Evolutionary conservation across 768 basidiomycete genomes (phyloP), one percentile per base, ranked within the genome.

Genomic region (Pulveroboletus sp.): DNA sequence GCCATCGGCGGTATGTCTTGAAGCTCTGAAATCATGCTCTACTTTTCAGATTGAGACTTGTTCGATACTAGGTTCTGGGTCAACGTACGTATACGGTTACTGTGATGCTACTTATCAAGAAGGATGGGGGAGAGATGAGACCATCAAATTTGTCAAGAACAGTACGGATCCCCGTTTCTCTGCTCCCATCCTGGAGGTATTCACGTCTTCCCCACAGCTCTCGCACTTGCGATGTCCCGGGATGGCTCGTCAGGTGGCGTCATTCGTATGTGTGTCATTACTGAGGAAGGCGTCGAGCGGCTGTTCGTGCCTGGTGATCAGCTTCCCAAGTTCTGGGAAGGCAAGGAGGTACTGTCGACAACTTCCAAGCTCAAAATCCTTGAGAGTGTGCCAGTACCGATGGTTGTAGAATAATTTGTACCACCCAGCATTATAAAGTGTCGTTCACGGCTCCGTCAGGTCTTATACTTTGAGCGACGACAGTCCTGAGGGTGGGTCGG

Each of bases 241-340:
- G 96, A 99, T 68, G 95, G 96, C 5, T 96, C 93, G 0, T 98
- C 96, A 47, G 96, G 96, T 50, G 96, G 96, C 64, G 89, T 90
- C 41, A 93, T 99, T 58, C 88, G 96, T 39, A 91, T 98, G 90
- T 91, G 89, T 60, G 89, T 99, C 30, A 97, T 98, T 69, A 94
- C 90, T 7, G 85, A 94, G 68, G 90, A 85, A 45, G 83, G 82
- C 17, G 94, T 96, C 14, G 93, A 98, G 73, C 76, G 95, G 53
- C 64, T 93, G 56, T 99, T 99, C 64, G 79, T 97, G 2, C 91
- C 94, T 9, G 95, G 94, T 2, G 78, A 95, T 67, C 74, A 92
- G 60, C 78, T 97, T 41, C 93, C 93, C 38, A 82, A 72, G 61
- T 93, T 93, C 75, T 93, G 91, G 91, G 83, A 90, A 65, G 90